Percentiles rank a stretch among this genome's conserved stretches.
Evolutionary conservation across 441 rosid genomes (phyloP).

Genomic region (Macaranga tanarius): DNA sequence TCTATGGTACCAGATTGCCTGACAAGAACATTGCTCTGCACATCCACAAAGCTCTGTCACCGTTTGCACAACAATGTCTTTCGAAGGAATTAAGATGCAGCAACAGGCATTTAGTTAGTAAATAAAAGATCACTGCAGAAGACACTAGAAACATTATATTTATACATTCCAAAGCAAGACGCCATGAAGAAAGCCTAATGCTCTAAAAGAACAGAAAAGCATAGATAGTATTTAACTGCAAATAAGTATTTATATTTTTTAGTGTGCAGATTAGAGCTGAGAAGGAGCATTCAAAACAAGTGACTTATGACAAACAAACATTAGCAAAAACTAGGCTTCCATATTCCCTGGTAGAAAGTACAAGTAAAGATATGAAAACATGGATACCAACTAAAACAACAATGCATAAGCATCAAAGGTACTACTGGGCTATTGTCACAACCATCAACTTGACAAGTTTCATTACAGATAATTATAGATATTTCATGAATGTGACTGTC

Average conservation of each 20-base stretch:
- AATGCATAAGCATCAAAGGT: background rate
- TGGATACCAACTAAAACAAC: background rate
- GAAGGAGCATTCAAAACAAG: constrained; percentile 2
- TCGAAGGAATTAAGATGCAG: constrained; percentile 22
- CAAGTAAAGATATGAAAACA: background rate
- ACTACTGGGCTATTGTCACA: background rate
- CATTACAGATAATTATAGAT: background rate
- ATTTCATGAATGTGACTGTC: background rate
- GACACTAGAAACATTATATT: constrained; percentile 6
- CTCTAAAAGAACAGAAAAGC: background rate
- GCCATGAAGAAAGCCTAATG: background rate
- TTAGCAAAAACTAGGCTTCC: background rate
- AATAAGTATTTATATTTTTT: background rate
- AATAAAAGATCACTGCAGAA: constrained; percentile 12
- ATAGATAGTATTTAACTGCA: background rate
- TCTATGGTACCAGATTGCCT: constrained; percentile 70
- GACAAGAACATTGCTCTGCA: constrained; percentile 60
- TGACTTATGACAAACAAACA: background rate
- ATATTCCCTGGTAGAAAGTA: background rate
- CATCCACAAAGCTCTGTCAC: constrained; percentile 59
- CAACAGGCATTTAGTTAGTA: constrained; percentile 15
- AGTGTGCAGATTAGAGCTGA: background rate
- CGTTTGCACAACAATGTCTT: constrained; percentile 23
- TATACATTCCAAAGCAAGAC: constrained; percentile 1
- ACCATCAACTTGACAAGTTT: background rate